phyloP scores from a whole-genome alignment of 1,284 basidiomycete genomes.

The Cryptococcus sp. region DNA sequence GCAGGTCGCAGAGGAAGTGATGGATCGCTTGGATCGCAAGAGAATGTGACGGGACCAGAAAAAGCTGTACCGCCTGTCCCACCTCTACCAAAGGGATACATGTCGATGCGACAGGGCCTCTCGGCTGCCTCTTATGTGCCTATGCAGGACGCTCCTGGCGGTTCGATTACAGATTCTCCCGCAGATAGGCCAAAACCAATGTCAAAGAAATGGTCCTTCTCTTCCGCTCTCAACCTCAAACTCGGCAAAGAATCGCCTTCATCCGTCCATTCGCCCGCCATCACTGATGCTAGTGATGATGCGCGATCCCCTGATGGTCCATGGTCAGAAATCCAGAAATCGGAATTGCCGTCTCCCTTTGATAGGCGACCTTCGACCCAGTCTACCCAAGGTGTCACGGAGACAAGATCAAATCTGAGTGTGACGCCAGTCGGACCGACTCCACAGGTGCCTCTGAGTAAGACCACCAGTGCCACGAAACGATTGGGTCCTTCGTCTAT shows the following conservation, averaged over 20 bases:
- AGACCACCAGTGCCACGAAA: slow-evolving; percentile 29
- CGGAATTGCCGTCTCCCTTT: slow-evolving; percentile 21
- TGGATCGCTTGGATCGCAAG: slow-evolving; percentile 70
- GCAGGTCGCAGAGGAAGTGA: slow-evolving; percentile 54
- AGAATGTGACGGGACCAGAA: slow-evolving; percentile 27
- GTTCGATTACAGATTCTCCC: slow-evolving; percentile 1
- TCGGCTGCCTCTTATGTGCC: slow-evolving; percentile 15
- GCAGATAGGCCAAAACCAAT: slow-evolving; percentile 17
- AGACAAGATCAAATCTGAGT: slow-evolving; percentile 18
- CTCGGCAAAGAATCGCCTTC: slow-evolving; percentile 45
- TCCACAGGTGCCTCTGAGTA: neutral
- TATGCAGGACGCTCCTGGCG: slow-evolving; percentile 8
- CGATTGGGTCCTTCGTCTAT: slow-evolving; percentile 89
- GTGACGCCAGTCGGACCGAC: slow-evolving; percentile 27
- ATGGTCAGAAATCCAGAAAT: slow-evolving; percentile 28
- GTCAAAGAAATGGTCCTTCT: slow-evolving; percentile 96
- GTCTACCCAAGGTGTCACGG: slow-evolving; percentile 1
- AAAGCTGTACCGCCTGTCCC: slow-evolving; percentile 81
- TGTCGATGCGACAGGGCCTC: slow-evolving; percentile 51
- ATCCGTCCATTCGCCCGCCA: slow-evolving; percentile 18
- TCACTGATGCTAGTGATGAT: slow-evolving; percentile 11
- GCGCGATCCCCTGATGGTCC: slow-evolving; percentile 19
- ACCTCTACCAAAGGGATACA: slow-evolving; percentile 88
- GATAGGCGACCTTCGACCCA: slow-evolving; percentile 8
- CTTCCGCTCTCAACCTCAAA: slow-evolving; percentile 78